These are phyloP conservation scores for Ogataea hybrid DNA, from an alignment of 1,139 yeast species.

Conservation along the genomic window DNA sequence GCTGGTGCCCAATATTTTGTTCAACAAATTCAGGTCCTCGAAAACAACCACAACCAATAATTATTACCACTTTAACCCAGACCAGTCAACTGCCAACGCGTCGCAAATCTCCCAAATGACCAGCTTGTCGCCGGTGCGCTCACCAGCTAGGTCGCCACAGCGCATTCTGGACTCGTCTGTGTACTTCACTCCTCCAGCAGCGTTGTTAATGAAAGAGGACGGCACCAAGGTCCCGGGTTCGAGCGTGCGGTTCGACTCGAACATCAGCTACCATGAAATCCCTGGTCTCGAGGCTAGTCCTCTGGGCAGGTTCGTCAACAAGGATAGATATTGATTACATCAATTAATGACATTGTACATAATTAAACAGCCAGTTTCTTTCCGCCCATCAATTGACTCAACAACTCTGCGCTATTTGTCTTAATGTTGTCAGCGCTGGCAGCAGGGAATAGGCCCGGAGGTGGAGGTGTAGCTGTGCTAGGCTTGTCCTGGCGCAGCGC, in stretches of 20 bases:
- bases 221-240: constrained; percentile 12
- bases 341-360: constrained; percentile 14
- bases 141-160: constrained; percentile 18
- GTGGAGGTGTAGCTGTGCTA: constrained; percentile 39
- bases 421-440: constrained; percentile 24
- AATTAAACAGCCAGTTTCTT: constrained; percentile 38
- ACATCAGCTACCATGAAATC: constrained; percentile 27
- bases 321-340: constrained; percentile 18
- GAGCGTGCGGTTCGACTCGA: constrained; percentile 30
- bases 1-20: constrained; percentile 28
- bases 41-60: constrained; percentile 23
- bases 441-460: constrained; percentile 44
- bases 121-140: constrained; percentile 4
- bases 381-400: constrained; percentile 70
- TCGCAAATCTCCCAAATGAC: constrained; percentile 6
- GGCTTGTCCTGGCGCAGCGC: constrained; percentile 17
- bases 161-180: constrained; percentile 20
- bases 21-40: constrained; percentile 24
- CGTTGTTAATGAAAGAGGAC: constrained; percentile 7
- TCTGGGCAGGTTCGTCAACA: constrained; percentile 15
- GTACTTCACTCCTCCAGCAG: constrained; percentile 23
- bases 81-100: constrained; percentile 13
- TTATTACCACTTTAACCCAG: constrained; percentile 19
- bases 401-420: constrained; percentile 57
- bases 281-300: constrained; percentile 23